Percentiles rank a stretch among this genome's conserved stretches.
These are phyloP conservation scores for Ophiobolus disseminans DNA, from an alignment of 2,329 filamentous ascomycete species.

Conservation along the genomic window DNA sequence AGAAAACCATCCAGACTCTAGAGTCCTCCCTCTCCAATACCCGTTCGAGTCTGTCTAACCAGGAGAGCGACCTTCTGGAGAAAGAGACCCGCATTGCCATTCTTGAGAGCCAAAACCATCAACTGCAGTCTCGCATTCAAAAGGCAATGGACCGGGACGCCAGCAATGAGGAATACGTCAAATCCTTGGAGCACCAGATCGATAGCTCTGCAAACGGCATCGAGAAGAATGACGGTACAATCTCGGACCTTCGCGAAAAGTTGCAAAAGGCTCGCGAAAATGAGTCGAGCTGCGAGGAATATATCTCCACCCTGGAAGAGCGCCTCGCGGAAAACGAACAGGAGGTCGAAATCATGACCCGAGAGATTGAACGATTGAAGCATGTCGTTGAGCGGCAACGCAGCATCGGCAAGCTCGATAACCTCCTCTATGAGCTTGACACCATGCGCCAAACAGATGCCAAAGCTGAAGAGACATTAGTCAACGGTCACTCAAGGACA, in stretches of 20 bases:
- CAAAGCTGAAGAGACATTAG: constrained; percentile 35
- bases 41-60: constrained; percentile 78
- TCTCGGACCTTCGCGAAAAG: constrained; percentile 89
- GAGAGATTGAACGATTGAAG: constrained; percentile 91
- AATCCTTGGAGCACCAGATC: constrained; percentile 87
- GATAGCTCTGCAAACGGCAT: constrained; percentile 90
- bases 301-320: constrained; percentile 96
- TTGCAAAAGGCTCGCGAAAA: constrained; percentile 87
- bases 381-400: constrained; percentile 95
- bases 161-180: constrained; percentile 90
- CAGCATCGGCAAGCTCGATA: constrained; percentile 93
- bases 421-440: constrained; percentile 88
- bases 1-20: constrained; percentile 95
- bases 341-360: constrained; percentile 94
- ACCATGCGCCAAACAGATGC: constrained; percentile 54
- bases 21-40: constrained; percentile 92
- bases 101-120: constrained; percentile 87
- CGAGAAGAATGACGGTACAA: constrained; percentile 86
- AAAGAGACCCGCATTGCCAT: constrained; percentile 94
- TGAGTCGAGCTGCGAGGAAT: constrained; percentile 89
- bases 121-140: constrained; percentile 87
- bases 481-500: constrained; percentile 47
- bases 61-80: constrained; percentile 86
- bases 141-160: constrained; percentile 91
- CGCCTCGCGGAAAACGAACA: constrained; percentile 94